Evolutionary conservation across 2,329 filamentous ascomycete species (phyloP), one percentile per base, ranked within the genome.

Genomic region (Colletotrichum sp.): DNA sequence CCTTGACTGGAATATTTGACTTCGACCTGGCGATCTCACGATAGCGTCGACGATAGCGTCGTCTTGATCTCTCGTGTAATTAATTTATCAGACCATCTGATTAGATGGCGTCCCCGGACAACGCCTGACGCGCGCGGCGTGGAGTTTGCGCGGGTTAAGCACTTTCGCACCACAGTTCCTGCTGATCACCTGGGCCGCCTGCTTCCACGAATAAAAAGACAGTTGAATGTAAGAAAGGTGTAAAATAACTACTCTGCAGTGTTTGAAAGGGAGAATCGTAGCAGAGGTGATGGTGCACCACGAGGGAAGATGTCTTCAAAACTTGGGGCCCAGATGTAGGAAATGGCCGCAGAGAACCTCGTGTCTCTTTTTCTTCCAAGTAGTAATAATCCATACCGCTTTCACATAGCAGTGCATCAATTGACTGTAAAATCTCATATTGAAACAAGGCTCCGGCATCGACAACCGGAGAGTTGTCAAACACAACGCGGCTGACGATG

Each of bases 141-240:
- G 3, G 18, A 48, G 3, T 1, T 48, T 4, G 8, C 39, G 39
- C 39, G 39, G 9, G 18, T 4, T 10, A 2, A 22, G 18, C 18
- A 43, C 0, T 4, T 4, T 43, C 34, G 0, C 15, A 36, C 0
- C 34, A 0, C 2, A 36, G 4, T 36, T 15, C 0, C 4, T 36
- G 2, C 4, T 8, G 0, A 5, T 3, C 15, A 8, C 34, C 15
- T 36, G 1, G 15, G 15, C 34, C 34, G 15, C 1, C 34, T 36
- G 34, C 2, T 8, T 36, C 13, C 34, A 5, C 34, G 32, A 34
- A 34, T 1, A 4, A 12, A 15, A 15, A 34, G 6, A 5, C 1
- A 12, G 6, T 34, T 12, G 6, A 34, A 10, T 2, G 32, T 1
- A 34, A 34, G 32, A 2, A 2, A 34, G 32, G 32, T 7, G 13